phyloP scores from a whole-genome alignment of 305 asterid species.

The Rubia tinctorum region DNA sequence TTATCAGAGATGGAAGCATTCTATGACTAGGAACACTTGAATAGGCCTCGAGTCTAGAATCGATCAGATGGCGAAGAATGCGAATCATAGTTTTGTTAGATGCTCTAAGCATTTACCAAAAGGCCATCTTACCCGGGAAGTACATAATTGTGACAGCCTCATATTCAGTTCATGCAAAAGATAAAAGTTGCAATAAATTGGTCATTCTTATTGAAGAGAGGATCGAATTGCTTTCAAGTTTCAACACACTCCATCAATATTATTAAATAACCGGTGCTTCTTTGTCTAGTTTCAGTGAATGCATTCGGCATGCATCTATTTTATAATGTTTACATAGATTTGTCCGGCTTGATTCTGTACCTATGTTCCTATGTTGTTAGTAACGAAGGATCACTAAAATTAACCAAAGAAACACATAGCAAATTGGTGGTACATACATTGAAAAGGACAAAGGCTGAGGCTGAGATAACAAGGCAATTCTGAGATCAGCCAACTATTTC shows the following conservation, averaged over 20 bases:
- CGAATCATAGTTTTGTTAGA: not conserved
- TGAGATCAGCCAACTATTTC: not conserved
- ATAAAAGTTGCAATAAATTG: not conserved
- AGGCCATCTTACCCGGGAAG: not conserved
- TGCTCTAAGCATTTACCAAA: not conserved
- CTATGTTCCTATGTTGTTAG: not conserved
- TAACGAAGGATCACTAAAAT: not conserved
- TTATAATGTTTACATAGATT: not conserved
- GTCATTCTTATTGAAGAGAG: not conserved
- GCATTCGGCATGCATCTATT: not conserved
- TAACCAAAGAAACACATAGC: not conserved
- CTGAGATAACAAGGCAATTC: constrained; percentile 3
- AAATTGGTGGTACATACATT: not conserved
- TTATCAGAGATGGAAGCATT: constrained; percentile 64
- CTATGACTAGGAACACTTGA: constrained; percentile 26
- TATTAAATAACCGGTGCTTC: not conserved
- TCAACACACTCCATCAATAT: not conserved
- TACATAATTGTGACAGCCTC: not conserved
- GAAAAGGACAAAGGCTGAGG: not conserved
- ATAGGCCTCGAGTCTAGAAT: not conserved
- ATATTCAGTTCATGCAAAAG: not conserved
- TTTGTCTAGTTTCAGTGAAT: not conserved
- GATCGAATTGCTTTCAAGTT: not conserved
- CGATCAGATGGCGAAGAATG: not conserved
- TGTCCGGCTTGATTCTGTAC: not conserved